phyloP scores from a whole-genome alignment of 1,284 basidiomycete species.

The Leccinum pallidistipes region DNA sequence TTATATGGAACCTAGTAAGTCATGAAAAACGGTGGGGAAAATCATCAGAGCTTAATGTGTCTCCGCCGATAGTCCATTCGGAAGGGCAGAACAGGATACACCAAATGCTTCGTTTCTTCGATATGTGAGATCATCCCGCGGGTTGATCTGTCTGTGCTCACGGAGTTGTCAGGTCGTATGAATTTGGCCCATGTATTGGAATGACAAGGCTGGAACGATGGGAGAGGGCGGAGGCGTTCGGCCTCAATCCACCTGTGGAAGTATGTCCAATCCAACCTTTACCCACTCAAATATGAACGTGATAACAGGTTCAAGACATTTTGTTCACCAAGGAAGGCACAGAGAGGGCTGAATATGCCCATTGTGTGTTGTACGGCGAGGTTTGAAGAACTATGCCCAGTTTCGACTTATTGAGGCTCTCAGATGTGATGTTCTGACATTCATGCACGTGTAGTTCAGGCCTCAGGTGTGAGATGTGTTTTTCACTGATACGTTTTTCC shows the following conservation, averaged over 20 bases:
- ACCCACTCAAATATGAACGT: not conserved
- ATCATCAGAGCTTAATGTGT: not conserved
- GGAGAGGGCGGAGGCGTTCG: slow-evolving; percentile 81
- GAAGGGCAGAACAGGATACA: slow-evolving; percentile 62
- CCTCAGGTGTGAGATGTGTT: not conserved
- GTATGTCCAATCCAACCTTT: slow-evolving; percentile 39
- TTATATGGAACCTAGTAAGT: slow-evolving; percentile 58
- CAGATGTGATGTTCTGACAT: not conserved
- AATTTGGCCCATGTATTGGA: slow-evolving; percentile 87
- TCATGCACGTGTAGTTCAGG: not conserved
- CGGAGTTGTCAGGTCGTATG: slow-evolving; percentile 53
- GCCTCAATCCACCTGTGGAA: slow-evolving; percentile 82
- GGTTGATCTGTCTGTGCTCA: slow-evolving; percentile 1
- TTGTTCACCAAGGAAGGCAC: slow-evolving; percentile 57
- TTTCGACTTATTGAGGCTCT: not conserved
- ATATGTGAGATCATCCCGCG: slow-evolving; percentile 50
- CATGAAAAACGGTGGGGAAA: not conserved
- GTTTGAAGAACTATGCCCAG: slow-evolving; percentile 32
- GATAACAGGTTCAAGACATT: slow-evolving; percentile 69
- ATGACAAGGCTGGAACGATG: slow-evolving; percentile 84
- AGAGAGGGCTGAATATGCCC: slow-evolving; percentile 43
- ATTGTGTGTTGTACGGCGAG: slow-evolving; percentile 51
- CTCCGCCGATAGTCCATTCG: slow-evolving; percentile 51
- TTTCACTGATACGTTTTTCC: not conserved
- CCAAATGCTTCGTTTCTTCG: slow-evolving; percentile 78